Evolutionary conservation across 2,329 filamentous ascomycete species (phyloP).

Genomic region (Pseudocercospora vitis): DNA sequence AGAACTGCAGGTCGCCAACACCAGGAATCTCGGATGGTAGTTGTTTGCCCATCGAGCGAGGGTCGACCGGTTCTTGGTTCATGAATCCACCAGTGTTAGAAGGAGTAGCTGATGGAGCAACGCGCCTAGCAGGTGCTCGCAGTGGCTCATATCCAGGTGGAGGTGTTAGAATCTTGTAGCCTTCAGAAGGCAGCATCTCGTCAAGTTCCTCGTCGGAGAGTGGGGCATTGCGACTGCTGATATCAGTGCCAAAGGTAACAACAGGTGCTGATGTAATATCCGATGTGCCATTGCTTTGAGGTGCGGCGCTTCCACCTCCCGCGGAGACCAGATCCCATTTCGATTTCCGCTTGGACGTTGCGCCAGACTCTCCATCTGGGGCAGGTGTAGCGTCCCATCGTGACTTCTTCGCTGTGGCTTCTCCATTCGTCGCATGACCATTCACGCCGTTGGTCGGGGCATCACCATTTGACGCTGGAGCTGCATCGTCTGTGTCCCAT

Average conservation of each 20-base stretch:
- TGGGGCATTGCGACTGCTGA: conserved; percentile 74
- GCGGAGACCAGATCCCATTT: conserved; percentile 89
- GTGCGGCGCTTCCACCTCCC: conserved; percentile 64
- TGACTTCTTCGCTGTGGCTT: conserved; percentile 62
- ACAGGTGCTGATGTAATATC: conserved; percentile 31
- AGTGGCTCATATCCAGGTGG: conserved; percentile 89
- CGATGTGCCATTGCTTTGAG: conserved; percentile 39
- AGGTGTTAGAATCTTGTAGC: conserved; percentile 87
- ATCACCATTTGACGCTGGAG: conserved; percentile 31
- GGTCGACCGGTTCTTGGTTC: conserved; percentile 93
- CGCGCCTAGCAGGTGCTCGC: conserved; percentile 71
- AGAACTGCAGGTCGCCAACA: conserved; percentile 93
- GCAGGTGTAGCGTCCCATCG: conserved; percentile 79
- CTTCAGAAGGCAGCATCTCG: conserved; percentile 82
- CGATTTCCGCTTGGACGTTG: conserved; percentile 68
- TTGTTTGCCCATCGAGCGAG: conserved; percentile 79
- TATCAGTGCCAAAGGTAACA: conserved; percentile 73
- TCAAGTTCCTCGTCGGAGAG: conserved; percentile 94
- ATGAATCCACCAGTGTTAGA: conserved; percentile 75
- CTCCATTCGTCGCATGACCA: conserved; percentile 29
- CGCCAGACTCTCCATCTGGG: conserved; percentile 54
- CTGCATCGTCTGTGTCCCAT: conserved; percentile 71
- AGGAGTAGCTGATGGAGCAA: conserved; percentile 72
- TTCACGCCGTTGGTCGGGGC: conserved; percentile 18
- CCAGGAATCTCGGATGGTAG: conserved; percentile 94